Conservation (phyloP, 2,329 filamentous ascomycete genomes). For the Mycogone perniciosa region DNA sequence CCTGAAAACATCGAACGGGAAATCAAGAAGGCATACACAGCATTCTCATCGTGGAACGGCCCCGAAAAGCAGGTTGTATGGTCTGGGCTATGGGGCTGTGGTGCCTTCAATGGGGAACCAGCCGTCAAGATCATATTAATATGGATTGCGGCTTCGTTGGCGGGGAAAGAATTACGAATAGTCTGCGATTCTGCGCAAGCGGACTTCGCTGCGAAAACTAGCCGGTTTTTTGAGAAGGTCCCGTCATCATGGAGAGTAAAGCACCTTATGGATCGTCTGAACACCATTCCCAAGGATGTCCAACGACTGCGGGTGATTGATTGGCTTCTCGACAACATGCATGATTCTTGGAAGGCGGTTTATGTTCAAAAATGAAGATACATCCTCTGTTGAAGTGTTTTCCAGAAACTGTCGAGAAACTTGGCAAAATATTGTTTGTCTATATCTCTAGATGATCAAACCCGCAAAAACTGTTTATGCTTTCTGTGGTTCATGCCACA, state of each 20-base stretch:
- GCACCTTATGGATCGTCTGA: background rate
- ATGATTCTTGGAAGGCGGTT: too few species aligned
- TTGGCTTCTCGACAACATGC: background rate
- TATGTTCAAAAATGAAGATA: too few species aligned
- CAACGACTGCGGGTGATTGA: slow-evolving; percentile 1
- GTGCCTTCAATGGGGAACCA: slow-evolving; percentile 29
- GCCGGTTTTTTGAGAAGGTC: background rate
- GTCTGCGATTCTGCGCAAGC: slow-evolving; percentile 14
- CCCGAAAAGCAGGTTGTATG: slow-evolving; percentile 15
- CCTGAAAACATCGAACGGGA: slow-evolving; percentile 24
- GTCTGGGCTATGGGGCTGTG: slow-evolving; percentile 30
- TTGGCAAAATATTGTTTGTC: too few species aligned
- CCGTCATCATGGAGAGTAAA: background rate
- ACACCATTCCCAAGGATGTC: background rate
- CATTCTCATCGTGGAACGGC: slow-evolving; percentile 20
- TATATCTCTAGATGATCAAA: too few species aligned
- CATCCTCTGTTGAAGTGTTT: too few species aligned
- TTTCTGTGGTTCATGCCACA: too few species aligned
- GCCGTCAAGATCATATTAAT: slow-evolving; percentile 26
- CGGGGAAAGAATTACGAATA: slow-evolving; percentile 17
- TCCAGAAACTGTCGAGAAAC: too few species aligned
- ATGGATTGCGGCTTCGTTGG: slow-evolving; percentile 27
- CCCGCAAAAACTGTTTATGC: too few species aligned
- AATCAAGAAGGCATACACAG: slow-evolving; percentile 23
- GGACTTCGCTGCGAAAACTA: background rate